phyloP scores from a whole-genome alignment of 2,329 filamentous ascomycete genomes.

The Epichloe bromicola region DNA sequence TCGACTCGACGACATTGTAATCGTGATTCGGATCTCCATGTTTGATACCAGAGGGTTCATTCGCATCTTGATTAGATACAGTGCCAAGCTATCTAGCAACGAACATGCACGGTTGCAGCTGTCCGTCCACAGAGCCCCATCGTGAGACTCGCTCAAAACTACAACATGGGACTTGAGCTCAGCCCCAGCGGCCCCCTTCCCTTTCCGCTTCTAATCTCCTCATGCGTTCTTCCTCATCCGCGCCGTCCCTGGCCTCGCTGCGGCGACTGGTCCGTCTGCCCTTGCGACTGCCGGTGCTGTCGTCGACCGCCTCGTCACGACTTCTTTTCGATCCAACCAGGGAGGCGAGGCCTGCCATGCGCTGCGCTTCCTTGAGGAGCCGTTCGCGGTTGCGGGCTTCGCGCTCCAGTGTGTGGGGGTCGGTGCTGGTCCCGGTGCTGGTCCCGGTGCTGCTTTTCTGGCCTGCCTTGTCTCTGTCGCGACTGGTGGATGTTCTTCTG shows the following conservation, averaged over 20 bases:
- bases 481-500: constrained; percentile 20
- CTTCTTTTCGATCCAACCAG: constrained; percentile 35
- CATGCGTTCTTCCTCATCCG: constrained; percentile 40
- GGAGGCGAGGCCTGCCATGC: constrained; percentile 41
- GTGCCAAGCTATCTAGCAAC: not conserved
- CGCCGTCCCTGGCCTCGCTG: constrained; percentile 32
- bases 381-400: constrained; percentile 54
- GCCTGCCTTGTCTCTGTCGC: constrained; percentile 23
- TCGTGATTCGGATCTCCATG: too few species aligned
- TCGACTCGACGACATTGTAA: too few species aligned
- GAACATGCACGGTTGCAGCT: not conserved
- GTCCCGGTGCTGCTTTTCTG: constrained; percentile 2
- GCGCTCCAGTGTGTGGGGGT: constrained; percentile 57
- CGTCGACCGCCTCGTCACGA: constrained; percentile 31
- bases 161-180: constrained; percentile 4
- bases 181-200: constrained; percentile 39
- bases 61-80: too few species aligned
- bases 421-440: constrained; percentile 22
- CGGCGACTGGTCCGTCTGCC: constrained; percentile 31
- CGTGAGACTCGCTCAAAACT: too few species aligned
- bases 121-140: too few species aligned
- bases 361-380: constrained; percentile 54
- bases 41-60: too few species aligned
- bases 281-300: constrained; percentile 23
- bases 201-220: constrained; percentile 46